Evolutionary conservation across 192 early-diverging fungal species (phyloP).

Genomic region (Chytriomyces sp.): DNA sequence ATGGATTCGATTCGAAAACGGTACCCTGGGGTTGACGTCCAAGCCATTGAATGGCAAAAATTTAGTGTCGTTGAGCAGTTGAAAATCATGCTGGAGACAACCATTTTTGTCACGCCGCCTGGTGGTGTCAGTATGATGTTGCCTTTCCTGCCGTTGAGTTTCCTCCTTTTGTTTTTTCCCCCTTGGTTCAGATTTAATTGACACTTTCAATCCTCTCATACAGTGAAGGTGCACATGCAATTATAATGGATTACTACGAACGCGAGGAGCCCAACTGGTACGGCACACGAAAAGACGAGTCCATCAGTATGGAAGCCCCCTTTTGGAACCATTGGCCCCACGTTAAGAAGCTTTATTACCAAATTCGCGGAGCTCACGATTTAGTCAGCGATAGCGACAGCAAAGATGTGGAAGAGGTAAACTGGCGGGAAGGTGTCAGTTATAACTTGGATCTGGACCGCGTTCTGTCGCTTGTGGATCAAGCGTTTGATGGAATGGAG

Average conservation of each 20-base stretch:
- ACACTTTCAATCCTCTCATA: not conserved
- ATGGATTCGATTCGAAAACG: not conserved
- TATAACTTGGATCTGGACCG: constrained; percentile 27
- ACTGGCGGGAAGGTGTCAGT: constrained; percentile 36
- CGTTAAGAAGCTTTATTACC: constrained; percentile 43
- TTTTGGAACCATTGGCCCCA: constrained; percentile 48
- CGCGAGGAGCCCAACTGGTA: constrained; percentile 19
- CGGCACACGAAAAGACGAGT: constrained; percentile 26
- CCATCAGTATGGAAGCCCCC: constrained; percentile 39
- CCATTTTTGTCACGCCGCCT: constrained; percentile 35
- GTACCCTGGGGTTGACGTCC: constrained; percentile 20
- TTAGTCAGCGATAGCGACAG: constrained; percentile 4
- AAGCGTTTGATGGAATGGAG: constrained; percentile 40
- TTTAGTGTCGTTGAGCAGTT: constrained; percentile 36
- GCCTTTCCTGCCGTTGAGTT: constrained; percentile 33
- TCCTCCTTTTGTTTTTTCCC: not conserved
- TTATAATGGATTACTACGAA: constrained; percentile 42
- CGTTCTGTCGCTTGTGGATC: constrained; percentile 31
- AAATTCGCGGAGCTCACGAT: constrained; percentile 19
- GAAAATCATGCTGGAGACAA: constrained; percentile 7
- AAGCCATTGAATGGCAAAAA: constrained; percentile 20
- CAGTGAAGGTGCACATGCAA: constrained; percentile 35
- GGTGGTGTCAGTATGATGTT: constrained; percentile 43
- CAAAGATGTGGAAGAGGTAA: constrained; percentile 20
- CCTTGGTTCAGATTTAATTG: not conserved